These are phyloP conservation scores for Coemansia sp. DNA, from an alignment of 371 early-diverging fungal species.

Conservation along the genomic window DNA sequence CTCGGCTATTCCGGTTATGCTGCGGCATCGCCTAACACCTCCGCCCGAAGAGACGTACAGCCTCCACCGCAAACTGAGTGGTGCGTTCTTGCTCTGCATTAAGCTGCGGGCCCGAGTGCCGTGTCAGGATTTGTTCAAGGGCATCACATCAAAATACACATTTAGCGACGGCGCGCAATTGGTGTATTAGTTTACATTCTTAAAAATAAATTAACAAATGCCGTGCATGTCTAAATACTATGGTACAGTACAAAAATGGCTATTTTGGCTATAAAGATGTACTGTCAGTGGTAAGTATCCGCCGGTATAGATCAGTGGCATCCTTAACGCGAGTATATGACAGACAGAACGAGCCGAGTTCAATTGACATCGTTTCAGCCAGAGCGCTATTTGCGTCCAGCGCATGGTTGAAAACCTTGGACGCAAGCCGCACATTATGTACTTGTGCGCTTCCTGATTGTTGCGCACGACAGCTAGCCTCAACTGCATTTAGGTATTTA, in stretches of 20 bases:
- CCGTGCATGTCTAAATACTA: too few species aligned
- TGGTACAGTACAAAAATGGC: not conserved
- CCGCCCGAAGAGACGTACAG: conserved; percentile 97
- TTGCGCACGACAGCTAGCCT: conserved; percentile 38
- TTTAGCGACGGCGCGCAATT: conserved; percentile 34
- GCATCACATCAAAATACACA: conserved; percentile 32
- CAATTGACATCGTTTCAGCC: conserved; percentile 31
- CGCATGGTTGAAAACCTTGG: conserved; percentile 28
- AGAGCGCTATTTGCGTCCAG: conserved; percentile 16
- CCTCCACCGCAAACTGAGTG: conserved; percentile 91
- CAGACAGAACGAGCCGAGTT: conserved; percentile 43
- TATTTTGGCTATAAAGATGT: not conserved
- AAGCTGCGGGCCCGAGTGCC: conserved; percentile 76
- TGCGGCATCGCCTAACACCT: conserved; percentile 88
- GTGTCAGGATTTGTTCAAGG: conserved; percentile 49
- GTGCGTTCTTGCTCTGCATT: conserved; percentile 89
- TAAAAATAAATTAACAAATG: not conserved
- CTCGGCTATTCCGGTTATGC: conserved; percentile 90
- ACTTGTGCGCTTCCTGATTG: conserved; percentile 14
- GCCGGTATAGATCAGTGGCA: conserved; percentile 42
- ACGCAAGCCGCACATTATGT: conserved; percentile 31
- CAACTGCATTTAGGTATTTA: conserved; percentile 38
- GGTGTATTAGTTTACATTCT: conserved; percentile 3
- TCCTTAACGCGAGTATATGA: conserved; percentile 40
- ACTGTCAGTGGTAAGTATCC: conserved; percentile 7